Evolutionary conservation across 2,329 filamentous ascomycete genomes (phyloP), one percentile per base, ranked within the genome.

Genomic region (Aureobasidium uvarum): DNA sequence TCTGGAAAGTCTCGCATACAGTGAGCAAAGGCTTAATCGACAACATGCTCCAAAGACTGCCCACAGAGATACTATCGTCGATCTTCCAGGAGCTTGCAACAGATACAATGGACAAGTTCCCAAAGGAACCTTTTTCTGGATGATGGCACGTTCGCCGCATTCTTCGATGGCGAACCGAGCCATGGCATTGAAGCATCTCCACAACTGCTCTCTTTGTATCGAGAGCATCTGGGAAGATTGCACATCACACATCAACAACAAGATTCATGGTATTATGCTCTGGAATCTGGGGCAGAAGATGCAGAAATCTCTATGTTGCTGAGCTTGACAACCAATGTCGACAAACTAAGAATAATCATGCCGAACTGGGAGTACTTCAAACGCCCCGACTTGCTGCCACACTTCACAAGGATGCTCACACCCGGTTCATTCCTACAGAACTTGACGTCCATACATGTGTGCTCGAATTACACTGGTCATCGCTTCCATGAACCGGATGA

Each of bases 301-400:
- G 43, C 43, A 14, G 58, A 62, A 14, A 39, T 62, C 20, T 18
- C 58, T 10, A 10, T 62, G 3, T 50, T 62, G 33, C 20, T 62
- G 7, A 39, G 31, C 20, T 14, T 62, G 33, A 50, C 25, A 6
- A 38, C n/a, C 58, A 23, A 50, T 31, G 18, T 62, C 31, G 23
- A 62, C 8, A 4, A 25, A 3, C 5, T 62, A 11, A 6, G 28
- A 1, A 18, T 62, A 5, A 20, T 39, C 11, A 62, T 62, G 58
- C 58, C 58, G 23, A 62, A 62, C 13, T 62, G n/a, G n/a, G 23
- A 59, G 18, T 33, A 31, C 10, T 59, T 45, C 18, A 14, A 33
- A 36, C 28, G 18, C 6, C 39, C 41, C 3, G 14, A 20, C 2
- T 20, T 18, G 8, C 41, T 36, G 11, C 41, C 31, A 16, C 16